Base-by-base conservation (phyloP, 257 asterid genomes). In the Rubia yunnanensis region DNA sequence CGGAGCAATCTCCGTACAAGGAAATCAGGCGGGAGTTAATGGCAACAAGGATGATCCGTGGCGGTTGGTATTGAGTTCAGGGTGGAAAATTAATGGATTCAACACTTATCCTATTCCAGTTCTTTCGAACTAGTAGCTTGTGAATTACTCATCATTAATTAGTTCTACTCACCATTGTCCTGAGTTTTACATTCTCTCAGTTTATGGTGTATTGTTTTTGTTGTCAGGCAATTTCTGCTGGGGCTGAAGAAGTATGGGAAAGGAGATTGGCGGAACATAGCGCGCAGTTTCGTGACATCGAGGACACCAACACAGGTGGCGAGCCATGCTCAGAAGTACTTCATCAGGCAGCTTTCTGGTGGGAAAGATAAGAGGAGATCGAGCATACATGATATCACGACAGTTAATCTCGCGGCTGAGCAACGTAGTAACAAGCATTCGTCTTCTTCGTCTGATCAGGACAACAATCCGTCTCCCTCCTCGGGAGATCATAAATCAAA, bases 251-350 rank as follows among this genome's bases (percentile, higher is more conserved):
- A 89, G 83, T 92, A 87, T 63, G 98, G 96, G 4, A 92, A 92
- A 67, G 98, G 98, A n/a, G 98, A 88, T 63, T 92, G 98, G 98
- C 68, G 98, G 59, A 92, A 84, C 53, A 92, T 92, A 3, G 87
- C 98, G 1, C 85, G 91, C 24, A 85, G 89, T 68, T 89, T 85
- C 32, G 98, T 89, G 76, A 85, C 88, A 13, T 77, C 92, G 6
- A 78, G 98, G 72, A 89, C 98, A 5, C 95, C 96, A 18, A 92
- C 96, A 10, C 98, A 91, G 68, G 98, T 91, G 0, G 98, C 98
- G 0, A 91, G 98, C 48, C 98, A 91, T 66, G 98, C 98, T 49
- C 96, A 91, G 74, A 91, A 91, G 82, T 91, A 89, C 60, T 92
- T 89, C 39, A 92, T 87, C 72, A 70, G 98, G 66, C 98, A 92